phyloP scores from a whole-genome alignment of 345 rosid genomes.

The Salix koriyanagi region DNA sequence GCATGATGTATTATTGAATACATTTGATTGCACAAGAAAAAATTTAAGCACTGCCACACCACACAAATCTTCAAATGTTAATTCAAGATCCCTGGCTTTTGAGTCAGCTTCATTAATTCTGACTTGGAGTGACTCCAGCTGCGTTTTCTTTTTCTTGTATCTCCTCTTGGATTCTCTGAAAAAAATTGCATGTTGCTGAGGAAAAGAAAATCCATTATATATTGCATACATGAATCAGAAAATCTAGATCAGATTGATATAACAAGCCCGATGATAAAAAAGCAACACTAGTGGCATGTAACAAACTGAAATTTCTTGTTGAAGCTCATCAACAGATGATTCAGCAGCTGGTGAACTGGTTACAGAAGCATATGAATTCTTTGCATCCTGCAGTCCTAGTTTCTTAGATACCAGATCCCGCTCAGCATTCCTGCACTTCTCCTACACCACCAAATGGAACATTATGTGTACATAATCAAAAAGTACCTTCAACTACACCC shows the following conservation, averaged over 20 bases:
- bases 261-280: background rate
- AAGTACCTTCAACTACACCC: no score
- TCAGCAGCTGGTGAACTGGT: conserved; percentile 32
- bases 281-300: background rate
- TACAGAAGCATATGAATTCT: conserved; percentile 49
- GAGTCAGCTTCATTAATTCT: conserved; percentile 52
- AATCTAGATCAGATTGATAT: conserved; percentile 13
- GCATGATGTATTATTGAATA: background rate
- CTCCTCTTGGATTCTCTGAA: conserved; percentile 50
- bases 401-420: conserved; percentile 44
- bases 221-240: conserved; percentile 1
- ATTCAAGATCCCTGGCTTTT: conserved; percentile 52
- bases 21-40: background rate
- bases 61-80: conserved; percentile 54
- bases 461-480: background rate
- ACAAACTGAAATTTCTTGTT: conserved; percentile 74
- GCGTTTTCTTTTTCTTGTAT: conserved; percentile 50
- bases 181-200: conserved; percentile 10
- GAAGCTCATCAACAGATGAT: conserved; percentile 71
- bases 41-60: conserved; percentile 38
- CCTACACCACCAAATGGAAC: conserved; percentile 39
- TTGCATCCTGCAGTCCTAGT: conserved; percentile 52
- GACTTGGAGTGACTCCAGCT: conserved; percentile 40
- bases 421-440: conserved; percentile 47
- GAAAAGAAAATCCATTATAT: background rate